Percentiles rank a stretch among this genome's conserved stretches.
These are phyloP conservation scores for Berberis thunbergii DNA, from an alignment of 164 flowering plant species.

Conservation along the genomic window DNA sequence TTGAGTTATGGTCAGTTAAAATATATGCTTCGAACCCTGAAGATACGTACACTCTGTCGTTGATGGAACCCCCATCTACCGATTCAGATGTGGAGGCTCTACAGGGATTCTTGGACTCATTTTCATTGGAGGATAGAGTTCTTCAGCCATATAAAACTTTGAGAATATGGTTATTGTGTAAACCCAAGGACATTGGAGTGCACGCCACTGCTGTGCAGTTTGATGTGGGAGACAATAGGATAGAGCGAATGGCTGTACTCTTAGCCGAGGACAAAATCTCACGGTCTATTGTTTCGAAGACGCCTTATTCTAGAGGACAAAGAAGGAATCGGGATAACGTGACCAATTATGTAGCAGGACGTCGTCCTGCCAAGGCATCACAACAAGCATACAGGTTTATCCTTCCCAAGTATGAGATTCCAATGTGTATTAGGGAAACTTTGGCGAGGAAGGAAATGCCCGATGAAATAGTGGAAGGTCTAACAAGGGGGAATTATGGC, in stretches of 20 bases:
- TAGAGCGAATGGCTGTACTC: slow-evolving; percentile 67
- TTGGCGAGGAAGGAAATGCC: slow-evolving; percentile 51
- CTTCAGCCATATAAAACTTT: slow-evolving; percentile 54
- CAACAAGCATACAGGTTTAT: slow-evolving; percentile 16
- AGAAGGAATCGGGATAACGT: slow-evolving; percentile 29
- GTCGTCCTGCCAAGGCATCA: slow-evolving; percentile 37
- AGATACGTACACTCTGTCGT: slow-evolving; percentile 53
- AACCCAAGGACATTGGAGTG: slow-evolving; percentile 66
- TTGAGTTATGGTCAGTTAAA: slow-evolving; percentile 56
- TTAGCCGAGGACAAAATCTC: slow-evolving; percentile 76
- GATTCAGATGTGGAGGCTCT: slow-evolving; percentile 29
- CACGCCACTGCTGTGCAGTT: slow-evolving; percentile 64
- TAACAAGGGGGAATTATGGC: slow-evolving; percentile 41
- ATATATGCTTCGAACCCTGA: slow-evolving; percentile 70
- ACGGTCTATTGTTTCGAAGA: slow-evolving; percentile 42
- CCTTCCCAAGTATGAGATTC: slow-evolving; percentile 54
- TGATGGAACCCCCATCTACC: slow-evolving; percentile 64
- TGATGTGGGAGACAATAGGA: slow-evolving; percentile 47
- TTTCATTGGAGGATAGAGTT: slow-evolving; percentile 56
- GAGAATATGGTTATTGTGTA: slow-evolving; percentile 81
- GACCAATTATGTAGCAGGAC: slow-evolving; percentile 33
- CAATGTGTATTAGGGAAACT: slow-evolving; percentile 37
- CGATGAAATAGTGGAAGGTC: slow-evolving; percentile 39
- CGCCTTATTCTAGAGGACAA: slow-evolving; percentile 42
- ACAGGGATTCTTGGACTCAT: slow-evolving; percentile 37